phyloP scores from a whole-genome alignment of 352 stramenopile species.

The Pythium folliculosum region DNA sequence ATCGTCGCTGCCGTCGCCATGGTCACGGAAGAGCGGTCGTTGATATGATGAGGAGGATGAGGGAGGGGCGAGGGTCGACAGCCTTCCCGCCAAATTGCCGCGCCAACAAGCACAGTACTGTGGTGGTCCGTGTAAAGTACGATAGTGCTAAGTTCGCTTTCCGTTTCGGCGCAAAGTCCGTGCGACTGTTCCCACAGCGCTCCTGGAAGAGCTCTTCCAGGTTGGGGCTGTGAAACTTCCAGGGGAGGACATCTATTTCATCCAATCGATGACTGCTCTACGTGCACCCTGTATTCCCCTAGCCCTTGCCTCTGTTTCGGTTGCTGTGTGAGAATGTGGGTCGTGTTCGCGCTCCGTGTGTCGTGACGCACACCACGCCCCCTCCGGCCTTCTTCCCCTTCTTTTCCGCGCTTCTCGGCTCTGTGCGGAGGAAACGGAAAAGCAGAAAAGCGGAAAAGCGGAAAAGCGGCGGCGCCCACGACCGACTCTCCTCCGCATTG shows the following conservation, averaged over 20 bases:
- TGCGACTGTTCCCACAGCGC: not conserved
- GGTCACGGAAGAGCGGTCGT: not conserved
- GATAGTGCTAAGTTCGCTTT: constrained; percentile 4
- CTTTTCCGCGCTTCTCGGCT: not conserved
- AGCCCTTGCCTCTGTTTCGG: no score
- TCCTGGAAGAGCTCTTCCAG: no score
- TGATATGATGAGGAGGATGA: constrained; percentile 9
- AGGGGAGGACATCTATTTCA: not conserved
- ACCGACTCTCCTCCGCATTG: no score
- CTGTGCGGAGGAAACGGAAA: not conserved
- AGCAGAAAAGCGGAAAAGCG: no score
- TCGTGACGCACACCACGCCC: not conserved
- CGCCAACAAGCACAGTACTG: constrained; percentile 6
- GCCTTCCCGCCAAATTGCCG: constrained; percentile 26
- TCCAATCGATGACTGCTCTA: not conserved
- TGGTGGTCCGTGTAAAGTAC: not conserved
- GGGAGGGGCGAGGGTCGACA: not conserved
- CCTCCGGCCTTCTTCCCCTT: not conserved
- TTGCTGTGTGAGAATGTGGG: not conserved
- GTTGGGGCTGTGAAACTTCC: no score
- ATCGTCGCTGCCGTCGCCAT: constrained; percentile 5
- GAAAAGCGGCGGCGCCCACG: no score
- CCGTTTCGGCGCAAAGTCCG: not conserved
- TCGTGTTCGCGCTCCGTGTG: not conserved
- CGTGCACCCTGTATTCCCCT: not conserved